phyloP scores from a whole-genome alignment of 495 filamentous ascomycete species.

The Penicillium atrosanguineum region DNA sequence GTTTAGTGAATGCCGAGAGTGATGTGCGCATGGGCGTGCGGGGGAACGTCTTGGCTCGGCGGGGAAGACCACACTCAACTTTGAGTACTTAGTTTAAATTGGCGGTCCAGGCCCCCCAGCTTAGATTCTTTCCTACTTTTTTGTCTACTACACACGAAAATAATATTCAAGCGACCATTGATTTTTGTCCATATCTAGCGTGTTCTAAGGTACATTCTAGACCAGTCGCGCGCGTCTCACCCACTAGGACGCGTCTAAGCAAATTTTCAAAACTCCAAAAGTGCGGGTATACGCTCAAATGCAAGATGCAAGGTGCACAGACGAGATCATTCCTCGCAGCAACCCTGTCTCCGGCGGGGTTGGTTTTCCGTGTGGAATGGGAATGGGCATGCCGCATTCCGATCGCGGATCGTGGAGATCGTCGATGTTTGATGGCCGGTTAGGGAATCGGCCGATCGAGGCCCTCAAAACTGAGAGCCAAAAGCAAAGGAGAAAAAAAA shows the following conservation, averaged over 20 bases:
- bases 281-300: background rate
- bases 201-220: background rate
- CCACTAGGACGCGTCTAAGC: background rate
- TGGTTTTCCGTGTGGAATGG: background rate
- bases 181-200: background rate
- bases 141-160: background rate
- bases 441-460: background rate
- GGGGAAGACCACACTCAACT: slow-evolving; percentile 2
- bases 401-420: background rate
- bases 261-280: background rate
- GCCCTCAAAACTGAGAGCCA: background rate
- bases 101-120: background rate
- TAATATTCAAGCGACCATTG: background rate
- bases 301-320: background rate
- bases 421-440: background rate
- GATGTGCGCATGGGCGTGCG: slow-evolving; percentile 9
- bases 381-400: background rate
- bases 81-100: background rate
- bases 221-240: background rate
- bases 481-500: background rate
- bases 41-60: slow-evolving; percentile 22
- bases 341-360: background rate
- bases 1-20: slow-evolving; percentile 15
- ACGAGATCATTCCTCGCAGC: background rate
- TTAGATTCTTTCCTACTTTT: background rate